A percentile compares a stretch with the other conserved stretches of the same genome.
Conservation (phyloP, 371 early-diverging fungal species). For the Rhizopus microsporus region DNA sequence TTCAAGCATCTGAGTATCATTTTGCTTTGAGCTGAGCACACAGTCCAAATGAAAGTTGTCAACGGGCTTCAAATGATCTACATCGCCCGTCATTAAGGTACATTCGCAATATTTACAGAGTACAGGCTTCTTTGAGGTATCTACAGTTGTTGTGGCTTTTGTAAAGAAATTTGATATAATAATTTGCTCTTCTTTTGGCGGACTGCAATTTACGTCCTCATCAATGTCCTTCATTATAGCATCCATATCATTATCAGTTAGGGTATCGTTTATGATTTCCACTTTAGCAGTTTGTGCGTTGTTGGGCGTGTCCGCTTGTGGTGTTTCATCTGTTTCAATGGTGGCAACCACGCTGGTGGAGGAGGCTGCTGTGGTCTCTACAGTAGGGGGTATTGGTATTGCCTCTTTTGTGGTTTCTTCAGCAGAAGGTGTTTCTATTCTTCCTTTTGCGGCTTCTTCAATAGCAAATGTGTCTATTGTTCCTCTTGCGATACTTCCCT, state of each 20-base stretch:
- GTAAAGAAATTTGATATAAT: neutral
- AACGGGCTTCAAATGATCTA: neutral
- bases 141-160: neutral
- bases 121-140: neutral
- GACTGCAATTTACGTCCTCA: neutral
- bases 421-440: neutral
- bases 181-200: neutral
- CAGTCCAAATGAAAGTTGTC: neutral
- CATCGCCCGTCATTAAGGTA: neutral
- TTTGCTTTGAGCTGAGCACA: neutral
- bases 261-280: neutral
- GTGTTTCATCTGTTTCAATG: neutral
- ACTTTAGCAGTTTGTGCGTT: neutral
- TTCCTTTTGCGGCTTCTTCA: neutral
- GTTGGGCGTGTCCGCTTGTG: neutral
- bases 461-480: neutral
- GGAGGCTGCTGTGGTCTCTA: neutral
- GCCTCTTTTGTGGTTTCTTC: neutral
- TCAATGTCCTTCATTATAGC: neutral
- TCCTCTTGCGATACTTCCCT: neutral
- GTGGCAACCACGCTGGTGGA: too few species aligned
- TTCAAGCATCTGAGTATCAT: neutral
- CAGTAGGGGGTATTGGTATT: neutral
- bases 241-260: neutral
- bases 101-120: neutral